Evolutionary conservation across 2,329 filamentous ascomycete genomes (phyloP).

Genomic region (Geosmithia putterillii): DNA sequence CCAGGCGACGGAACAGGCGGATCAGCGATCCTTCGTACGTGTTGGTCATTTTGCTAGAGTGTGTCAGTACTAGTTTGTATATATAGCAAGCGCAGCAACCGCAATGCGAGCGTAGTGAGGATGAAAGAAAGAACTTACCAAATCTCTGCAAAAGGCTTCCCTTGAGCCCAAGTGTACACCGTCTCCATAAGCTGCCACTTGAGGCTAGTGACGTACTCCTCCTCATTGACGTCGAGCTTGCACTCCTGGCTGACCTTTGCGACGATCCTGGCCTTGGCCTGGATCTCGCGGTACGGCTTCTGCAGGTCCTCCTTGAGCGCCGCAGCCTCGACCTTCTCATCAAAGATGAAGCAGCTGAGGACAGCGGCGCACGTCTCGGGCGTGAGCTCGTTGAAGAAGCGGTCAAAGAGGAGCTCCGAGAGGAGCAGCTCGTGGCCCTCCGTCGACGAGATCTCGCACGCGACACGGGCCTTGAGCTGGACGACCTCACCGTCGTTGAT

Average conservation of each 20-base stretch:
- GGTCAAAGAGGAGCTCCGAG: constrained; percentile 87
- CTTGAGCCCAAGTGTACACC: constrained; percentile 82
- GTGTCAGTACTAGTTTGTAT: neutral
- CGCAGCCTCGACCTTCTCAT: constrained; percentile 79
- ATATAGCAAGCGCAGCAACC: neutral
- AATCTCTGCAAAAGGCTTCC: constrained; percentile 81
- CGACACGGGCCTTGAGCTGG: constrained; percentile 90
- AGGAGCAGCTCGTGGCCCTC: constrained; percentile 87
- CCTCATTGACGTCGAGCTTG: constrained; percentile 87
- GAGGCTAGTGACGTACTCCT: constrained; percentile 80
- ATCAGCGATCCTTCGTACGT: constrained; percentile 96
- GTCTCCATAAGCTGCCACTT: constrained; percentile 98
- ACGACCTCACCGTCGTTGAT: constrained; percentile 94
- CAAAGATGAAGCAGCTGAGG: constrained; percentile 91
- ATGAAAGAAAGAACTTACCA: constrained; percentile 52
- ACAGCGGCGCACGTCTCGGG: constrained; percentile 80
- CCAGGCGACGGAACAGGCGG: constrained; percentile 85
- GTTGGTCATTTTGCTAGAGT: constrained; percentile 87
- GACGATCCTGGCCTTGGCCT: constrained; percentile 74
- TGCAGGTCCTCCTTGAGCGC: constrained; percentile 71
- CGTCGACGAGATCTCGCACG: constrained; percentile 90
- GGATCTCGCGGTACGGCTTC: constrained; percentile 78
- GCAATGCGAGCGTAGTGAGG: neutral
- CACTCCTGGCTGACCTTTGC: constrained; percentile 92
- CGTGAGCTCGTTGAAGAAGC: constrained; percentile 92